Evolutionary conservation across 2,329 filamentous ascomycete genomes (phyloP).

Genomic region (Coniochaeta prunicola): DNA sequence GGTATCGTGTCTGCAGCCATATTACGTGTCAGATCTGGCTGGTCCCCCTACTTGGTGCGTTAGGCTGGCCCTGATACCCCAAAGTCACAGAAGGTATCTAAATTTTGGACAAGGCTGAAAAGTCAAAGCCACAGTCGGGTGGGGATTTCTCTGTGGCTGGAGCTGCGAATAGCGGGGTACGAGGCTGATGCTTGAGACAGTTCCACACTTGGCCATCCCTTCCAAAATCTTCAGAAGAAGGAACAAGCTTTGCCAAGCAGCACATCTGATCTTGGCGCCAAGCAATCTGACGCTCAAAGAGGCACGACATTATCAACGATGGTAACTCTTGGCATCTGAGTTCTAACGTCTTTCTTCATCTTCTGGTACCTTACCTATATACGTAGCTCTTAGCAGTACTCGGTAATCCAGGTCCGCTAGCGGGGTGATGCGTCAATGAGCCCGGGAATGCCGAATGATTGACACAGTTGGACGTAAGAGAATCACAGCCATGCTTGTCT

Average conservation of each 20-base stretch:
- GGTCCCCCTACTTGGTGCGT: neutral
- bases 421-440: too few relatives aligned
- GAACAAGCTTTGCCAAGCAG: constrained; percentile 8
- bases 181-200: neutral
- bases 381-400: too few relatives aligned
- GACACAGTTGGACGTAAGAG: too few relatives aligned
- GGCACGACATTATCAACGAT: neutral
- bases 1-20: constrained; percentile 8
- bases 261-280: neutral
- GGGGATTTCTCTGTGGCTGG: neutral
- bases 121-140: neutral
- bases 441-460: too few relatives aligned
- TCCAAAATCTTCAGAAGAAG: neutral
- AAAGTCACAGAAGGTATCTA: neutral
- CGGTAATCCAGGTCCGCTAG: too few relatives aligned
- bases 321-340: neutral
- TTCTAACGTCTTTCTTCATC: neutral
- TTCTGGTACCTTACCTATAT: too few relatives aligned
- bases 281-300: neutral
- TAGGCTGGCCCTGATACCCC: neutral
- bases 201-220: neutral
- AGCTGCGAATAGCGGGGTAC: neutral
- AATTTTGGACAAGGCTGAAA: neutral
- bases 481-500: too few relatives aligned
- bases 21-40: neutral